phyloP scores from a whole-genome alignment of 345 rosid genomes.

The Eucalyptus erythrocorys region DNA sequence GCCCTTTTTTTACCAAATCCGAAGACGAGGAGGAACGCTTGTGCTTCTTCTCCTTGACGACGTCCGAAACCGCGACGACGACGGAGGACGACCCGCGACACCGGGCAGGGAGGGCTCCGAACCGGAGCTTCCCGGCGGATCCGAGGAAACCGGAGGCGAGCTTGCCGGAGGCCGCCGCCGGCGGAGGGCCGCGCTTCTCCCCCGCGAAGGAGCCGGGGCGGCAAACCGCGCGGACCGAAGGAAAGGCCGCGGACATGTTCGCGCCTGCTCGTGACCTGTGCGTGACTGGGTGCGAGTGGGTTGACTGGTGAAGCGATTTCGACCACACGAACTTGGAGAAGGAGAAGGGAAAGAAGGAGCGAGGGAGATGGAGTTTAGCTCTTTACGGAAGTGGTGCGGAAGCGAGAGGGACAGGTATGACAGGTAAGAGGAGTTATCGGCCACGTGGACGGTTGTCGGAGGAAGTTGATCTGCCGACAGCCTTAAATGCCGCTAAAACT shows the following conservation, averaged over 20 bases:
- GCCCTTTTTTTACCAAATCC: background rate
- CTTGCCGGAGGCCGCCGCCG: background rate
- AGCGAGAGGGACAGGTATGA: background rate
- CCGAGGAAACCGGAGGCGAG: background rate
- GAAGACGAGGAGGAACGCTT: background rate
- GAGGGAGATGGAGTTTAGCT: background rate
- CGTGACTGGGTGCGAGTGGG: background rate
- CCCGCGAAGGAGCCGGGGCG: background rate
- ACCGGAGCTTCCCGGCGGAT: background rate
- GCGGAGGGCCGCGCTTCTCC: background rate
- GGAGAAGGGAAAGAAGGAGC: background rate
- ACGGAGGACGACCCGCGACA: background rate
- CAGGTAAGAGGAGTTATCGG: background rate
- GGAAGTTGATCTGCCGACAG: background rate
- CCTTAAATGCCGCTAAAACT: background rate
- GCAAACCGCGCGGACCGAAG: background rate
- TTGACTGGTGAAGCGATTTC: background rate
- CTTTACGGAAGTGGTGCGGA: background rate
- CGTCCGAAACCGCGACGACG: slow-evolving; percentile 1
- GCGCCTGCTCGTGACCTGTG: background rate
- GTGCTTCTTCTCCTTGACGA: slow-evolving; percentile 7
- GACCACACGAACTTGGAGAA: background rate
- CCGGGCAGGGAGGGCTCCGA: background rate
- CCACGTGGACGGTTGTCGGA: background rate
- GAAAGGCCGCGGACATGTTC: background rate